Conservation (phyloP, 148 eudicot genomes). For the Rhododendron ferrugineum region DNA sequence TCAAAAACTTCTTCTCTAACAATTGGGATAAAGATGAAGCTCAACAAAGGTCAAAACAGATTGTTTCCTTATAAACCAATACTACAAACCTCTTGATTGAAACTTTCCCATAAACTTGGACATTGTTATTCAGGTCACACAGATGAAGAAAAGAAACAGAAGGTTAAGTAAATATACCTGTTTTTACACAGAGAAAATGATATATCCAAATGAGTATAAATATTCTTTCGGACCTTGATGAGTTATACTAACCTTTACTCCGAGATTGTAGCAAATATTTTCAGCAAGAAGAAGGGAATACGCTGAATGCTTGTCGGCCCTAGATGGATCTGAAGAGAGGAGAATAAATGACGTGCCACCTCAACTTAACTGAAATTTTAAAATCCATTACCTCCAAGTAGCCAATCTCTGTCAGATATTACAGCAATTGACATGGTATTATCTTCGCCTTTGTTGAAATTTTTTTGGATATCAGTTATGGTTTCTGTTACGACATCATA, state of each 20-base stretch:
- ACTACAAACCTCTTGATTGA: not conserved
- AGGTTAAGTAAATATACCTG: not conserved
- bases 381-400: conserved; percentile 55
- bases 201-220: not conserved
- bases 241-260: conserved; percentile 53
- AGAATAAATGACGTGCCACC: conserved; percentile 13
- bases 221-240: not conserved
- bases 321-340: conserved; percentile 59
- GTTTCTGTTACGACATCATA: conserved; percentile 65
- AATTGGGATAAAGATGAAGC: not conserved
- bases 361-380: conserved; percentile 7
- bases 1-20: not conserved
- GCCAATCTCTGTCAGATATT: conserved; percentile 65
- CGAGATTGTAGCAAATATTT: conserved; percentile 65
- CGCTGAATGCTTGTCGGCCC: conserved; percentile 91
- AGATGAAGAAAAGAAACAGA: not conserved
- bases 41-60: not conserved
- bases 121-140: not conserved
- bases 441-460: conserved; percentile 43
- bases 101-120: not conserved
- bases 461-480: conserved; percentile 46
- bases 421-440: conserved; percentile 76
- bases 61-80: not conserved
- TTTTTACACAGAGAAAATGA: not conserved
- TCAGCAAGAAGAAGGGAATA: conserved; percentile 91